Base-by-base conservation (phyloP, 495 filamentous ascomycete species). In the Podospora appendiculata region DNA sequence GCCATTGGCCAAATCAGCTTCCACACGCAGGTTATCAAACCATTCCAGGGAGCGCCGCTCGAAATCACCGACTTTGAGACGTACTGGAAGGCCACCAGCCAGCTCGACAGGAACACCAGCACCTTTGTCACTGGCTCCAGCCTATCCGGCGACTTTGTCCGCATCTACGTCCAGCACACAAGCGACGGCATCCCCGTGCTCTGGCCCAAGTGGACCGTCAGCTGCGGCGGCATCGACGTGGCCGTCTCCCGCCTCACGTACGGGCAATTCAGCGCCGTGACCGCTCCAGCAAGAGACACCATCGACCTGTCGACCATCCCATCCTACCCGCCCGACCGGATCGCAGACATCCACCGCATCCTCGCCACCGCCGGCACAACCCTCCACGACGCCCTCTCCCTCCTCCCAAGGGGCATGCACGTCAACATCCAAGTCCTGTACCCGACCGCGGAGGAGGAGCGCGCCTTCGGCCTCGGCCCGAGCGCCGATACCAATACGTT, bases 51-150 rank as follows among this genome's bases (percentile, higher is more conserved):
- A n/a, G 85, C 86, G 54, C 89, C 94, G 3, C 71, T 97, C 38
- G 94, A 97, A 65, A 96, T 98, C 48, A 94, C 92, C 1, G 88
- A 96, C 58, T 97, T 97, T 63, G 93, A 95, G 50, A 97, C 93
- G 3, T 98, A 98, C 69, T 98, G 93, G 93, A 97, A 96, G 70
- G 92, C 91, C 1, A 98, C 94, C 5, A 95, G 88, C 60, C 89
- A 94, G 53, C 72, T 90, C 41, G 89, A 95, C 61, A 80, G 82
- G 13, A 50, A 55, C 8, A 53, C 52, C 32, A 90, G 76, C 63
- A 86, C 87, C 41, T 80, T 96, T 33, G 89, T 98, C 32, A 97
- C 93, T 2, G 93, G 93, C 7, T 97, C 94, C 32, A 96, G 92
- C 69, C 67, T 98, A 53, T 89, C 89, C 25, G 93, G 93, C 38